Base-by-base conservation (phyloP, 805 yeast genomes). In the Candida silvicultrix region DNA sequence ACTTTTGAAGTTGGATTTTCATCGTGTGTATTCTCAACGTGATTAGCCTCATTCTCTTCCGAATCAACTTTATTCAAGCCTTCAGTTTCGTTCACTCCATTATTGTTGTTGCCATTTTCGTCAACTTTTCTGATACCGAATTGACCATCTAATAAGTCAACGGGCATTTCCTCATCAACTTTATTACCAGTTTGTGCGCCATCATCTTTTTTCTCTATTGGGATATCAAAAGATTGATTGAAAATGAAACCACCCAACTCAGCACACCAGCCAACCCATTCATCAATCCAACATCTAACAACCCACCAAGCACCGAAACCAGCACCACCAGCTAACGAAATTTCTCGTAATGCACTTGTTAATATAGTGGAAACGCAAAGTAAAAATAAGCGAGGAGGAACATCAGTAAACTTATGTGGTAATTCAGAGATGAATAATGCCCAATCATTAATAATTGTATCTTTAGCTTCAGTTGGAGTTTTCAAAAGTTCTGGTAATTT, bases 241-340 rank as follows among this genome's bases (percentile, higher is more conserved):
- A 47, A 42, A 15, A 78, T 59, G 49, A 74, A 74, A 0, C 83
- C 82, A 5, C 83, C 82, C 15, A 79, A 62, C 56, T 83, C 89
- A 22, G 83, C 81, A 46, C 75, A 65, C 80, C 88, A 82, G 2
- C 73, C 73, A 49, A 83, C 67, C 73, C 78, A 84, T 56, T 85
- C 92, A 56, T 82, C 88, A 7, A 81, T 67, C 89, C 92, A 85
- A 59, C 89, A 80, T 46, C 85, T 69, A 3, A 83, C 69, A 39
- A 78, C 72, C 88, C 89, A 84, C 92, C 92, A 85, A 2, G 80
- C 77, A 10, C 80, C 81, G 58, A 85, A 82, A 2, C 83, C 75
- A 38, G 73, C 72, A 8, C 80, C 81, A 2, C 81, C 80, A 21
- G 68, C 69, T 46, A 78, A 65, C 31, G 84, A 76, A 48, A 84